Conservation (phyloP, 495 filamentous ascomycete species). For the Hypoxylon cercidicola region DNA sequence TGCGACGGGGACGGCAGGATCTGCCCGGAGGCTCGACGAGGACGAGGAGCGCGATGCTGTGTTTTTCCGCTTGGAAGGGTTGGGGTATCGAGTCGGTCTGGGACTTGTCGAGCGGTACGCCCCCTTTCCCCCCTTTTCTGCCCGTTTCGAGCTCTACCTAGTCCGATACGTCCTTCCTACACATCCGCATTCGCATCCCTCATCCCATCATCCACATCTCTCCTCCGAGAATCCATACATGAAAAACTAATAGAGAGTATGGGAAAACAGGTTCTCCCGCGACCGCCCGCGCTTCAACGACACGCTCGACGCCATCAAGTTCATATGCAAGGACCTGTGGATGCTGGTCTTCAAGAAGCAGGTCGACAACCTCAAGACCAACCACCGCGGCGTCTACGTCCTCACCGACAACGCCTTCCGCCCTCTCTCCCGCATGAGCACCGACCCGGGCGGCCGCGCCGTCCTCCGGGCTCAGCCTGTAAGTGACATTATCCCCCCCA, state of each 20-base stretch:
- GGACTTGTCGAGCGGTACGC: slow-evolving; percentile 88
- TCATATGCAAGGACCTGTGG: slow-evolving; percentile 98
- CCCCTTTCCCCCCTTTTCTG: slow-evolving; percentile 52
- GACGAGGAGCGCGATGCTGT: slow-evolving; percentile 84
- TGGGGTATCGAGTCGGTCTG: slow-evolving; percentile 93
- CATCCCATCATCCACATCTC: slow-evolving; percentile 64
- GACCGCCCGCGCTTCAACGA: slow-evolving; percentile 88
- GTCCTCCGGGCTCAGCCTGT: slow-evolving; percentile 83
- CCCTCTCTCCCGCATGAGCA: slow-evolving; percentile 87
- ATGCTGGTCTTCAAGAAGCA: slow-evolving; percentile 93
- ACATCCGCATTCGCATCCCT: no score
- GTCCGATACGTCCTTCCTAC: slow-evolving; percentile 39
- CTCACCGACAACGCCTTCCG: slow-evolving; percentile 94
- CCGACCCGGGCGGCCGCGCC: slow-evolving; percentile 75
- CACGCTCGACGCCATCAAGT: slow-evolving; percentile 93
- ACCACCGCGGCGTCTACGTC: slow-evolving; percentile 96
- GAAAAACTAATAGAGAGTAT: background rate
- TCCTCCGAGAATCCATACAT: slow-evolving; percentile 38
- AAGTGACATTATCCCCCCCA: slow-evolving; percentile 46
- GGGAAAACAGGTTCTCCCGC: slow-evolving; percentile 75
- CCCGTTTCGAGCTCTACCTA: slow-evolving; percentile 10
- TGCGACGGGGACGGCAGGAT: no score
- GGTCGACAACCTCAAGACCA: slow-evolving; percentile 98
- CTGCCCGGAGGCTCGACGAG: slow-evolving; percentile 64
- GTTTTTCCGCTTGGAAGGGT: slow-evolving; percentile 81